Base-by-base conservation (phyloP, 148 eudicot genomes). In the Bassia scoparia region DNA sequence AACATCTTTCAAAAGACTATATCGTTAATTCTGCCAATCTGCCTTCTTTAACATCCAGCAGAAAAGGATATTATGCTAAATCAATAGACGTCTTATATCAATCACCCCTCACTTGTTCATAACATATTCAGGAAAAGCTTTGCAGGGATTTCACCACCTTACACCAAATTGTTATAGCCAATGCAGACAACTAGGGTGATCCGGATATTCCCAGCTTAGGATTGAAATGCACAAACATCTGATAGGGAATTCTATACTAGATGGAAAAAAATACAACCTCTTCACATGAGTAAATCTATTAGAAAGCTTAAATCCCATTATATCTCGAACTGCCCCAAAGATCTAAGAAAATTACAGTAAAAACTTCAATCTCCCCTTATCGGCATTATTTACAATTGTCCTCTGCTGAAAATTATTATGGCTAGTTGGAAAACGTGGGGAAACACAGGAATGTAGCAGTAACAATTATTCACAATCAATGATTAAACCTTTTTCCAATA, bases 361-460 rank as follows among this genome's bases (percentile, higher is more conserved):
- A 61, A 31, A 4, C n/a, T 30, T n/a, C 30, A 58, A 16, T 61
- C 64, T 16, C 38, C 64, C 30, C 64, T n/a, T 61, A 3, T 14
- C 16, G 64, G 64, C 64, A 61, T 61, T 14, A 38, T 59, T 4
- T 30, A 61, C 38, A 30, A 61, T 56, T 56, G 15, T 61, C 64
- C 38, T 61, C 30, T 9, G 1, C 35, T 8, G 26, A 16, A 61
- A 6, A 16, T 30, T 11, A 21, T 31, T 61, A 37, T 4, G 3
- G 21, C 64, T 61, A 60, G 31, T 58, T 24, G 21, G 29, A 60
- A 30, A 58, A 4, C 4, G n/a, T 6, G 9, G 59, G 63, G 30
- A 61, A 33, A 12, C n/a, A 61, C 6, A 14, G n/a, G 24, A 18
- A 1, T 3, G 5, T 60, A 29, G 34, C 29, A 61, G 21, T 31